Evolutionary conservation across 257 asterid species (phyloP), one percentile per base, ranked within the genome.

Genomic region (Leptodermis oblonga): DNA sequence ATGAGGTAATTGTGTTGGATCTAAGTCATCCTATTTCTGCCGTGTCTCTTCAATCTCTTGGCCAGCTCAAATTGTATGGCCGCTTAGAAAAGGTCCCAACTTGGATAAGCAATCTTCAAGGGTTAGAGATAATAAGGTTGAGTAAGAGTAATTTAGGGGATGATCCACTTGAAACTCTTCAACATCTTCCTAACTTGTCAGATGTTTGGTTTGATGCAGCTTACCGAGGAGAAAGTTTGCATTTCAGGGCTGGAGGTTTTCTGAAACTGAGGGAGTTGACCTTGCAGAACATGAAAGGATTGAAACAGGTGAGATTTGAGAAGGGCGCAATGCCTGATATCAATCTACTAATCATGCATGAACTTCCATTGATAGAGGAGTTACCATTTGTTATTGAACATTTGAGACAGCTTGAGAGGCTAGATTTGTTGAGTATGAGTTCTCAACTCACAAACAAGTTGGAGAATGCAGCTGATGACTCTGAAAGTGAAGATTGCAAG

Each of bases 161-260:
- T 28, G 73, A 60, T 46, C 77, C 72, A 5, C 74, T 83, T 0
- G 67, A 75, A 74, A 54, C 11, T 26, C 76, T 83, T 39, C 74
- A 75, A 74, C 66, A 61, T 65, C 75, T 82, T 70, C 82, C 87
- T 43, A 71, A 72, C 63, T 34, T 82, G 56, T 25, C n/a, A 4
- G 3, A 4, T 0, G 64, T 79, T 22, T 13, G 30, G 1, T 39
- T 81, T 0, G 20, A 18, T 5, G 20, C 2, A 20, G 81, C 81
- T 25, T 84, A 54, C 60, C 71, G 48, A 4, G 86, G 80, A 17
- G 63, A 66, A 22, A 49, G 52, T 23, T 56, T 85, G 15, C 41
- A 75, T 43, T 80, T 85, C 55, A 72, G 51, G 68, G 80, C 74
- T 0, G 79, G 78, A n/a, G 60, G 70, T 64, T 83, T 81, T 46